Conservation (phyloP, 345 rosid genomes). For the Euphorbia pulcherrima region DNA sequence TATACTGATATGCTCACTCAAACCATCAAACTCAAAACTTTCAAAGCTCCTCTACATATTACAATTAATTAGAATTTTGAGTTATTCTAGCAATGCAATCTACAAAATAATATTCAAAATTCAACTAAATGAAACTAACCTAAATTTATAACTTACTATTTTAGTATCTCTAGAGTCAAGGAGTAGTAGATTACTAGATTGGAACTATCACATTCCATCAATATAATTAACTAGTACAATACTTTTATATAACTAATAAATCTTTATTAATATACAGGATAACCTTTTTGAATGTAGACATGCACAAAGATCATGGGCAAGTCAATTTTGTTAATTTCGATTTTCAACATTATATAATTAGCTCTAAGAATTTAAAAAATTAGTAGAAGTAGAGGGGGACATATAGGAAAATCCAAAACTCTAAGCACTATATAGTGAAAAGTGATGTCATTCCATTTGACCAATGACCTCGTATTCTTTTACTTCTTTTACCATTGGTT, state of each 20-base stretch:
- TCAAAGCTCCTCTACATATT: too few relatives aligned
- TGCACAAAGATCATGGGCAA: neutral
- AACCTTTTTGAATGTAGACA: neutral
- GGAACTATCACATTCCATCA: constrained; percentile 5
- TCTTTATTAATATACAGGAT: neutral
- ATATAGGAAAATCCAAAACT: neutral
- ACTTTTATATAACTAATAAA: neutral
- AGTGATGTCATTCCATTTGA: constrained; percentile 19
- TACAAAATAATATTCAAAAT: too few relatives aligned
- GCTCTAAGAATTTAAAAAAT: neutral
- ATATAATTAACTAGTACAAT: neutral
- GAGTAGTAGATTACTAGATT: too few relatives aligned
- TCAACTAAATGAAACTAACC: too few relatives aligned
- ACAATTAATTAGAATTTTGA: too few relatives aligned
- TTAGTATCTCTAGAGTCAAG: too few relatives aligned
- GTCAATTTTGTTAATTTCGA: neutral
- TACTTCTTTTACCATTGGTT: neutral
- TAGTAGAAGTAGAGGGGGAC: neutral
- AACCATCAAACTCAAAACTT: too few relatives aligned
- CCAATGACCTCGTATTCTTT: constrained; percentile 8
- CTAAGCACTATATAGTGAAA: constrained; percentile 8
- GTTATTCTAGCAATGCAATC: too few relatives aligned
- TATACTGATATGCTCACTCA: too few relatives aligned
- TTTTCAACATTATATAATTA: neutral
- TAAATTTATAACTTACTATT: too few relatives aligned